Evolutionary conservation across 768 basidiomycete species (phyloP), one percentile per base, ranked within the genome.

Genomic region (Psilocybe subaeruginosa): DNA sequence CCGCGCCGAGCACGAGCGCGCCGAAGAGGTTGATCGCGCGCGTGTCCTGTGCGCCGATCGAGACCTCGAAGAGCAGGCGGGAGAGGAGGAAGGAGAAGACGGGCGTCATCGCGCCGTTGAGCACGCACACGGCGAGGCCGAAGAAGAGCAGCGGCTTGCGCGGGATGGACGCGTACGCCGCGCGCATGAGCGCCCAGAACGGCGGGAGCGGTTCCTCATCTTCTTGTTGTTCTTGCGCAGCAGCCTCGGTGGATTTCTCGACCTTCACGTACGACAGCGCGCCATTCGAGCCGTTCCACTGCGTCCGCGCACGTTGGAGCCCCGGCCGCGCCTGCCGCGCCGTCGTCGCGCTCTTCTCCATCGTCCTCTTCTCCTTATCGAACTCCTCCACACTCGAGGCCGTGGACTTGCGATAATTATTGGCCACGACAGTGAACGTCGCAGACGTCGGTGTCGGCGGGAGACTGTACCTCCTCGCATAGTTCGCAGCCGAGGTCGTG

Each of bases 61-160:
- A 89, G 12, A 93, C 87, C 63, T 91, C 82, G 71, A 85, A 90
- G 58, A 97, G 82, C 12, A 99, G 83, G 7, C 82, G 82, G 8
- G 94, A 92, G 67, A 97, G 87, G 64, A 95, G 83, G 79, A 83
- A 93, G 1, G 97, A 95, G 81, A 98, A 99, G 48, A 98, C 60
- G 2, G 97, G 97, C 0, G 95, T 97, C 80, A 91, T 86, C 3
- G 91, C 83, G 19, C 97, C 97, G 65, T 87, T 90, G 56, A 84
- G 73, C 45, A 94, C 64, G 59, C 89, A 89, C n/a, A 84, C 69
- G 59, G 87, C 2, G 27, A 97, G 78, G 16, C 95, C 95, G 55
- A 92, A 30, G 70, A 86, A 67, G 61, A 97, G 73, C 46, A 92
- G 64, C 3, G 80, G 79, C 68, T 96, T 97, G 70, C 83, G 72